phyloP scores from a whole-genome alignment of 2,329 filamentous ascomycete species.

The Trichoderma brevicompactum region DNA sequence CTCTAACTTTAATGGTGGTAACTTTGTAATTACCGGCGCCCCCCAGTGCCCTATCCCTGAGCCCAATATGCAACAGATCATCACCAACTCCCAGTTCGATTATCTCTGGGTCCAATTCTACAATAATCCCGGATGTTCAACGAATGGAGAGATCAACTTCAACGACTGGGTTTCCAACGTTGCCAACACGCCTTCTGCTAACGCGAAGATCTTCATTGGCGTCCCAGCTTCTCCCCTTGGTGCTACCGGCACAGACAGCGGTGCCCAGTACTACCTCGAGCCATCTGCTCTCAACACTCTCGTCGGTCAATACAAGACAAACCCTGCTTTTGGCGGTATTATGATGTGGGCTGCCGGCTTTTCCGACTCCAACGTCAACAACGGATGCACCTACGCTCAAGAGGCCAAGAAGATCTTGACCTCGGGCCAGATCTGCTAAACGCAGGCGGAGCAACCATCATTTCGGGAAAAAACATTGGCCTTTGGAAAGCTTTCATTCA shows the following conservation, averaged over 20 bases:
- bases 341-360: constrained; percentile 51
- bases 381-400: constrained; percentile 50
- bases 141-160: constrained; percentile 33
- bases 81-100: constrained; percentile 40
- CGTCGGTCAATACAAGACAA: constrained; percentile 37
- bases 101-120: constrained; percentile 53
- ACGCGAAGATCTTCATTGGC: constrained; percentile 40
- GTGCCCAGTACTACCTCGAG: constrained; percentile 43
- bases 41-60: constrained; percentile 48
- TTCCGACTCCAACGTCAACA: constrained; percentile 41
- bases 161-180: constrained; percentile 37
- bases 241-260: constrained; percentile 41
- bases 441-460: too few species aligned
- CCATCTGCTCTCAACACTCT: constrained; percentile 36
- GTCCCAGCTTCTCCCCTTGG: constrained; percentile 40
- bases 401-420: constrained; percentile 26
- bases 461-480: too few species aligned
- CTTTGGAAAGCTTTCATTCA: too few species aligned
- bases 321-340: constrained; percentile 43
- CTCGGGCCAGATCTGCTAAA: too few species aligned
- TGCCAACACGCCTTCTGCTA: constrained; percentile 35
- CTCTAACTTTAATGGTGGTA: constrained; percentile 32
- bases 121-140: constrained; percentile 49
- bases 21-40: constrained; percentile 52
- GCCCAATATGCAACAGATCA: constrained; percentile 48